phyloP scores from a whole-genome alignment of 768 basidiomycete species.

The Neoboletus magnificus region DNA sequence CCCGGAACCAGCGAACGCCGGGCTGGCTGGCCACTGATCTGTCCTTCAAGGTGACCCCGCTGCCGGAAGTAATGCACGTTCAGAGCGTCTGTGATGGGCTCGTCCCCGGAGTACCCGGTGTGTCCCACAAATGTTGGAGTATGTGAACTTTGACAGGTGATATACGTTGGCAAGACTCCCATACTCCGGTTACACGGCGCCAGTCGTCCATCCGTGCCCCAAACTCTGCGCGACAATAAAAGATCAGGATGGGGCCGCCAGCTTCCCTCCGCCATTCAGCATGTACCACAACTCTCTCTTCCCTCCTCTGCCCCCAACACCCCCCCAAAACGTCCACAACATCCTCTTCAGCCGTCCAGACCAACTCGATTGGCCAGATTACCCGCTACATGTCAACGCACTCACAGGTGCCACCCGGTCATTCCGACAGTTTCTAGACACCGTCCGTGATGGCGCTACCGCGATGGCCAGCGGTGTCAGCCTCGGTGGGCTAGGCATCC shows the following conservation, averaged over 20 bases:
- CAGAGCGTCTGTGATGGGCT: too few relatives aligned
- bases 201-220: neutral
- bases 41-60: too few relatives aligned
- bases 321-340: constrained; percentile 54
- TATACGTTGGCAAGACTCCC: neutral
- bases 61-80: too few relatives aligned
- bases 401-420: constrained; percentile 45
- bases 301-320: constrained; percentile 47
- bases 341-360: constrained; percentile 53
- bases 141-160: neutral
- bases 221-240: constrained; percentile 2
- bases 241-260: neutral
- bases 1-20: too few relatives aligned
- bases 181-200: constrained; percentile 2
- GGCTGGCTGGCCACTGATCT: too few relatives aligned
- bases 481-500: constrained; percentile 57
- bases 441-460: constrained; percentile 53
- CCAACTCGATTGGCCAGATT: constrained; percentile 54
- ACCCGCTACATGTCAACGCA: constrained; percentile 53
- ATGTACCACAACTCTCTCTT: constrained; percentile 61
- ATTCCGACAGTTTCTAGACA: constrained; percentile 48
- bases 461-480: constrained; percentile 46
- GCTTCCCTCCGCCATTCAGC: neutral
- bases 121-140: too few relatives aligned
- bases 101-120: neutral